phyloP scores from a whole-genome alignment of 805 yeast species.

The Ogataea thermomethanolica region DNA sequence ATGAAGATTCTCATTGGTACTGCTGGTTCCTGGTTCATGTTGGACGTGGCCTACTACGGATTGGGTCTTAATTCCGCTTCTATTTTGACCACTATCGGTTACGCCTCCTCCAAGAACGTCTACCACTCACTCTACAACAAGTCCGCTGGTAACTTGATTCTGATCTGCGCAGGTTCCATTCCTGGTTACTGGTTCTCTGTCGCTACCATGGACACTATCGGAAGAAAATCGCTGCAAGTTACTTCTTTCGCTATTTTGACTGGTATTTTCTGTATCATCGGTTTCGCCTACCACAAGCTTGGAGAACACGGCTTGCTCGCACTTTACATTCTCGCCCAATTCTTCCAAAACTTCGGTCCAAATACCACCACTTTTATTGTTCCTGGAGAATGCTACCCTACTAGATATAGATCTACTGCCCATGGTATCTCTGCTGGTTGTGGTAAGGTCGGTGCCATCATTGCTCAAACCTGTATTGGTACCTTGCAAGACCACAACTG shows the following conservation, averaged over 20 bases:
- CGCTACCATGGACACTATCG: slow-evolving; percentile 74
- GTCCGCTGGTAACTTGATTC: slow-evolving; percentile 89
- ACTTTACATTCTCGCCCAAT: slow-evolving; percentile 75
- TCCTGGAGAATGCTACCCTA: slow-evolving; percentile 92
- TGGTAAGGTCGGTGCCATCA: slow-evolving; percentile 90
- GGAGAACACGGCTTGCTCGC: slow-evolving; percentile 67
- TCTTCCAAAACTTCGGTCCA: slow-evolving; percentile 91
- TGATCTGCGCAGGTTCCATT: slow-evolving; percentile 90
- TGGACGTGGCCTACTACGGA: slow-evolving; percentile 91
- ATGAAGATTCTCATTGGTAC: slow-evolving; percentile 82
- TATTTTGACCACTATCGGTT: slow-evolving; percentile 81
- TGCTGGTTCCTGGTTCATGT: slow-evolving; percentile 86
- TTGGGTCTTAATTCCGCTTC: slow-evolving; percentile 77
- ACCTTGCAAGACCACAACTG: slow-evolving; percentile 79
- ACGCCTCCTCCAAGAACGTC: slow-evolving; percentile 66
- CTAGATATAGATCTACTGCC: slow-evolving; percentile 93
- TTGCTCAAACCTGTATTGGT: slow-evolving; percentile 86
- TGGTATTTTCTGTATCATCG: slow-evolving; percentile 69
- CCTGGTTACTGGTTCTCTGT: slow-evolving; percentile 92
- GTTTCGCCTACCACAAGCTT: slow-evolving; percentile 77
- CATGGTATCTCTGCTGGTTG: slow-evolving; percentile 93
- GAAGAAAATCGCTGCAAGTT: slow-evolving; percentile 81
- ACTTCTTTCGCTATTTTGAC: slow-evolving; percentile 74
- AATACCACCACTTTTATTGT: slow-evolving; percentile 86
- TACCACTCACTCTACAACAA: slow-evolving; percentile 68